Base-by-base conservation (phyloP, 805 yeast genomes). In the Ogataea wickerhamii region DNA sequence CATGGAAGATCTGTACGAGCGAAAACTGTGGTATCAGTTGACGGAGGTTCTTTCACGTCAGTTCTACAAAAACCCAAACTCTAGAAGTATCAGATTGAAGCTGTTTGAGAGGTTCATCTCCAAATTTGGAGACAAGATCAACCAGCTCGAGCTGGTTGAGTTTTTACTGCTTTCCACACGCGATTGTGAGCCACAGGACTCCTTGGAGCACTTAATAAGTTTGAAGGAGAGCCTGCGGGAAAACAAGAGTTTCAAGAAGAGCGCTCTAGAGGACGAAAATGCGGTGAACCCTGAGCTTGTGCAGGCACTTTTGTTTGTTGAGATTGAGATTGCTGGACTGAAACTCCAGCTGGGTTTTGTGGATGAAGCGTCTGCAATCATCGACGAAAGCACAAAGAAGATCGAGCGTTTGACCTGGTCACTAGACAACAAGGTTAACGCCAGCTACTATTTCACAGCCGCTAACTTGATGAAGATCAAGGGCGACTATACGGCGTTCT, bases 21-120 rank as follows among this genome's bases (percentile, higher is more conserved):
- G 95, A 51, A 88, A 87, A 61, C 73, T 91, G 58, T 93, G 97
- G 97, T 94, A 83, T 66, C 98, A 93, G 68, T 73, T 93, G 57
- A 86, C 96, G 2, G 75, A 76, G 44, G 63, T 76, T 5, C 67
- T 93, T 40, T 64, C 66, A 4, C 67, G 67, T 24, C 73, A 71
- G 45, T 74, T 89, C 55, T 91, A 77, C 65, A 67, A 66, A 29
- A 68, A 71, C 39, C 71, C 76, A 6, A 68, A 68, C 19, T 70
- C 84, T 11, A 63, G 60, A 25, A 65, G 74, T 0, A 62, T 86
- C 40, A 76, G 91, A 49, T 60, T 80, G 50, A 76, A 79, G 46
- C 63, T 91, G 37, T 91, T 75, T 61, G 77, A 78, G 40, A 76
- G 75, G 45, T 88, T 93, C 59, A 76, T 93, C 37, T 53, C 71